phyloP scores from a whole-genome alignment of 2,329 filamentous ascomycete genomes.

The Dactylellina drechsleri region DNA sequence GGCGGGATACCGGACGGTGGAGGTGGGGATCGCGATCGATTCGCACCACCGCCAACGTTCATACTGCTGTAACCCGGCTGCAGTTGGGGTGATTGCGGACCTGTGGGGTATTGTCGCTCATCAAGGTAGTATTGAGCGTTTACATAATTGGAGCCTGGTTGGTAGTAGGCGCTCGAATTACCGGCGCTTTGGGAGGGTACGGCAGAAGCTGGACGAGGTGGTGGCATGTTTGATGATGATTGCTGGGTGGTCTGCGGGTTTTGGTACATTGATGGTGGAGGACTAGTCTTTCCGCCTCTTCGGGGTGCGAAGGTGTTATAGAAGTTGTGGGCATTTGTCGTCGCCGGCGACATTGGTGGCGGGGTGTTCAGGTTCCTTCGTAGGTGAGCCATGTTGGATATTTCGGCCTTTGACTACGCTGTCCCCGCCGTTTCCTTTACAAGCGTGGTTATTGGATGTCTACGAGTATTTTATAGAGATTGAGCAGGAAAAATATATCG shows the following conservation, averaged over 20 bases:
- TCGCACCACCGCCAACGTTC: conserved; percentile 33
- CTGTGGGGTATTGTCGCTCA: conserved; percentile 28
- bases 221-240: conserved; percentile 20
- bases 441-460: neutral
- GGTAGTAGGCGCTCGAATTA: conserved; percentile 37
- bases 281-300: conserved; percentile 30
- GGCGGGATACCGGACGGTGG: conserved; percentile 22
- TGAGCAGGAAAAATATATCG: neutral
- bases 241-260: conserved; percentile 6
- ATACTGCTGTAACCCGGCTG: conserved; percentile 45
- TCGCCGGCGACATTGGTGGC: conserved; percentile 51
- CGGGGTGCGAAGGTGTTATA: conserved; percentile 52
- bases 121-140: conserved; percentile 53
- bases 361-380: conserved; percentile 49
- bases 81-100: conserved; percentile 36
- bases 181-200: conserved; percentile 34
- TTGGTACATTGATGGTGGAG: conserved; percentile 49
- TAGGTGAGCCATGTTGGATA: conserved; percentile 45
- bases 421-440: neutral
- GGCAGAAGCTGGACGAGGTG: conserved; percentile 46
- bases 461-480: conserved; percentile 5
- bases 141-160: conserved; percentile 37
- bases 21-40: conserved; percentile 20
- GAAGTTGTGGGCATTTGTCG: conserved; percentile 51
- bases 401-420: neutral